A percentile compares a stretch with the other conserved stretches of the same genome.
phyloP scores from a whole-genome alignment of 1,284 basidiomycete species.

The Tilletiaria anomala region DNA sequence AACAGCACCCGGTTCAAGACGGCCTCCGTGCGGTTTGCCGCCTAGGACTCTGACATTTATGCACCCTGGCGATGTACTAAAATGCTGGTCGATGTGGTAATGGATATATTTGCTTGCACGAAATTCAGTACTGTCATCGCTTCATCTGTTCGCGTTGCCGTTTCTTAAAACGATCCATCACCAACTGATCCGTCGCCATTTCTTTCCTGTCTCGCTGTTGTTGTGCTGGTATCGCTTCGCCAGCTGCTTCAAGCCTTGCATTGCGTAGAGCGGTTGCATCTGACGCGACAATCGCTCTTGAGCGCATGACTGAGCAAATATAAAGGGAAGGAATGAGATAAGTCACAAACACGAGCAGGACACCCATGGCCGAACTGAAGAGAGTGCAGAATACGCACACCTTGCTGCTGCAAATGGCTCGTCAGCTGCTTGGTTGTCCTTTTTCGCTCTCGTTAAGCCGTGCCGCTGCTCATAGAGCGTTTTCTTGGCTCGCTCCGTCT shows the following conservation, averaged over 20 bases:
- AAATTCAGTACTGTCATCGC: no score
- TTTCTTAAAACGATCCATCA: slow-evolving; percentile 46
- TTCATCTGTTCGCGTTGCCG: slow-evolving; percentile 9
- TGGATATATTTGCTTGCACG: no score
- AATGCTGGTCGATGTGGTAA: no score
- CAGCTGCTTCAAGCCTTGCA: no score
- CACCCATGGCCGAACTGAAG: background rate
- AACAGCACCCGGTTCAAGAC: no score
- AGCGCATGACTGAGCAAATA: slow-evolving; percentile 49
- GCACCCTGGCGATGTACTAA: no score
- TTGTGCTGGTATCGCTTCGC: no score
- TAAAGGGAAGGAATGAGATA: background rate
- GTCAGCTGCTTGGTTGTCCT: slow-evolving; percentile 50
- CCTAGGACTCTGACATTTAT: no score
- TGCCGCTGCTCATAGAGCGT: slow-evolving; percentile 59
- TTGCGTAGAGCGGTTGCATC: no score
- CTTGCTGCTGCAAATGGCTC: slow-evolving; percentile 64
- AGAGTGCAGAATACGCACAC: slow-evolving; percentile 38
- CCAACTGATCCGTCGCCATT: slow-evolving; percentile 78
- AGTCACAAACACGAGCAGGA: background rate
- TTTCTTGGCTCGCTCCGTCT: slow-evolving; percentile 87
- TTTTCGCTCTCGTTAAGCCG: slow-evolving; percentile 43
- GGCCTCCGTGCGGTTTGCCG: no score
- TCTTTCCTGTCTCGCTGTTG: slow-evolving; percentile 48
- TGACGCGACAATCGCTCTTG: background rate